A percentile compares a stretch with the other conserved stretches of the same genome.
Evolutionary conservation across 805 yeast genomes (phyloP).

Genomic region (Tetrapisispora namnaoensis): DNA sequence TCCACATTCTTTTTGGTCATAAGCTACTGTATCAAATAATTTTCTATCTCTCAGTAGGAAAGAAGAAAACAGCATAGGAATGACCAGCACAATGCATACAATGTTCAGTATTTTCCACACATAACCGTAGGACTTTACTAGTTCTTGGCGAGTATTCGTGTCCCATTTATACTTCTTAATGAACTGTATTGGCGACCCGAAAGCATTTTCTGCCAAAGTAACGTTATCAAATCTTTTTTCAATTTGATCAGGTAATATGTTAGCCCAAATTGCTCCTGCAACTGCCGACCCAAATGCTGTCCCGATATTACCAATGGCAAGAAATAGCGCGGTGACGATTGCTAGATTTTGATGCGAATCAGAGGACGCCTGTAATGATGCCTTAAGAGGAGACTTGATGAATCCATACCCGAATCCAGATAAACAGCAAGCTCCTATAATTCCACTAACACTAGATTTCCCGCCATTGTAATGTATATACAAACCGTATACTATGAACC

Average conservation of each 20-base stretch:
- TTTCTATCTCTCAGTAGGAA: conserved; percentile 44
- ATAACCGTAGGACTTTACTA: conserved; percentile 43
- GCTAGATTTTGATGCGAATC: conserved; percentile 56
- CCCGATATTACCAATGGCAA: conserved; percentile 52
- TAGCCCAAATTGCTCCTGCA: conserved; percentile 57
- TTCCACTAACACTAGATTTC: conserved; percentile 39
- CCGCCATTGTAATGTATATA: conserved; percentile 46
- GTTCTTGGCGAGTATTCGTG: conserved; percentile 41
- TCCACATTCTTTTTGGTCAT: not conserved
- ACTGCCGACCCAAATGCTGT: conserved; percentile 53
- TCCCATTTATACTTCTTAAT: conserved; percentile 44
- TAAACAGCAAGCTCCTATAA: conserved; percentile 53
- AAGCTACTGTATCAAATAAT: conserved; percentile 19
- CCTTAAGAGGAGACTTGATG: conserved; percentile 52
- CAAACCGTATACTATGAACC: conserved; percentile 53
- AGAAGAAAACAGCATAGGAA: conserved; percentile 40
- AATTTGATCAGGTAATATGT: conserved; percentile 37
- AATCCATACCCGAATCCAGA: conserved; percentile 50
- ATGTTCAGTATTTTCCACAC: conserved; percentile 45
- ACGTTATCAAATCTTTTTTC: conserved; percentile 27
- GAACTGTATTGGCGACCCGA: conserved; percentile 41
- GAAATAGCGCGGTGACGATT: conserved; percentile 46
- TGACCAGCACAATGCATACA: conserved; percentile 43
- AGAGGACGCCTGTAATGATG: conserved; percentile 49
- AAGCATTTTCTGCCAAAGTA: conserved; percentile 32